Evolutionary conservation across 2,329 filamentous ascomycete species (phyloP), one percentile per base, ranked within the genome.

Genomic region (Aspergillus sp.): DNA sequence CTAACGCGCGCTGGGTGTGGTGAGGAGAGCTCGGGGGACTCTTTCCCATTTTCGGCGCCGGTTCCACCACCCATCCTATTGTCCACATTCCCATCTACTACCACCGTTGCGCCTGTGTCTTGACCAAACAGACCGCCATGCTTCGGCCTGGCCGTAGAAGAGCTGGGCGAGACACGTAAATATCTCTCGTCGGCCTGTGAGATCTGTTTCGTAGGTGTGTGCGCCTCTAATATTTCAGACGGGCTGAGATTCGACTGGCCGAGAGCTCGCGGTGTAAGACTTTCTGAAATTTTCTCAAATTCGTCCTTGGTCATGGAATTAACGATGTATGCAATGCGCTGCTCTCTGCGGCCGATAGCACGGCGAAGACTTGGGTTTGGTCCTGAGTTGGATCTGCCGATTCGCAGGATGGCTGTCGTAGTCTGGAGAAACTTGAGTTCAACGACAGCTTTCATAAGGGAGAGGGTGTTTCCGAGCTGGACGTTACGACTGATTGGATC

Each of bases 341-440:
- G 66, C 62, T 76, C 74, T 22, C 55, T 64, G 31, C 62, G 60
- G 4, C 66, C 46, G 28, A 74, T 71, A 30, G 64, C 48, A 8
- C 41, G 57, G 5, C 48, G 62, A 31, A 73, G 57, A 3, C 64
- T 31, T 31, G 31, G 53, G 34, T 50, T 47, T 58, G 43, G 65
- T 54, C 5, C 22, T 13, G 53, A 43, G 25, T 48, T 57, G 38
- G 28, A 52, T 63, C n/a, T 66, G 61, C 13, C 41, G 38, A 23
- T 57, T 38, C 3, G 63, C 60, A 63, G 56, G 19, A 73, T 19
- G 46, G 52, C 62, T 5, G 66, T 68, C n/a, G 66, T 25, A 1
- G 59, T 54, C 46, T 72, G 69, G n/a, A 75, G 61, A 9, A 71
- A 9, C 38, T 72, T 72, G 25, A 75, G 66, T 41, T 65, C 64